Evolutionary conservation across 805 yeast genomes (phyloP), one percentile per base, ranked within the genome.

Genomic region (Zygosaccharomyces lentus): DNA sequence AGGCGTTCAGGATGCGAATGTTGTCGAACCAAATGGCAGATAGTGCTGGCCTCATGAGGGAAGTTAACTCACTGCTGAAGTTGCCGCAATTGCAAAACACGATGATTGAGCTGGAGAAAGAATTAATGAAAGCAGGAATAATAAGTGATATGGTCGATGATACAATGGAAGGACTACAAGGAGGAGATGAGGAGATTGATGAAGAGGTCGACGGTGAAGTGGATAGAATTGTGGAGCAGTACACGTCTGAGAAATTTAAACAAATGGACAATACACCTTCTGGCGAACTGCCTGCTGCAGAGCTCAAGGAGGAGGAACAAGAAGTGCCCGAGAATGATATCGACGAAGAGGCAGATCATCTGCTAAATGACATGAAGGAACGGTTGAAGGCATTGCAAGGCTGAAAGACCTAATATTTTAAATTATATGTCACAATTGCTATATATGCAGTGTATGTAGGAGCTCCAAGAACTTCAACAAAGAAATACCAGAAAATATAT

Each of bases 61-160:
- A 91, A 47, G 93, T 93, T 45, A 90, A 88, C 62, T 75, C 76
- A 37, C 71, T 93, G 58, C 83, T 90, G 1, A 74, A 75, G 50
- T 62, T 93, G 43, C 97, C 98, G 0, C 89, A 84, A 53, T 67
- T 93, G 43, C 80, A 81, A 56, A 80, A 78, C 9, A 82, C 95
- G 0, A 88, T 91, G 86, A 84, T 84, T 58, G 95, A 84, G 55
- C 69, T 93, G 47, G 86, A 91, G 49, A 82, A 78, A 59, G 99
- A 93, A 67, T 74, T 91, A 56, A 81, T 86, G 79, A 85, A 83
- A 65, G 78, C 86, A 9, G 93, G 93, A 0, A 77, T 93, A 37
- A 88, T 93, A 44, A 87, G 87, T 54, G 99, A 93, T 62, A 93
- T 93, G 98, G 82, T 90, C 62, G 88, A 86, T 47, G 99, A 93